These are phyloP conservation scores for Cytospora paraplurivora DNA, from an alignment of 2,329 filamentous ascomycete species.

Conservation along the genomic window DNA sequence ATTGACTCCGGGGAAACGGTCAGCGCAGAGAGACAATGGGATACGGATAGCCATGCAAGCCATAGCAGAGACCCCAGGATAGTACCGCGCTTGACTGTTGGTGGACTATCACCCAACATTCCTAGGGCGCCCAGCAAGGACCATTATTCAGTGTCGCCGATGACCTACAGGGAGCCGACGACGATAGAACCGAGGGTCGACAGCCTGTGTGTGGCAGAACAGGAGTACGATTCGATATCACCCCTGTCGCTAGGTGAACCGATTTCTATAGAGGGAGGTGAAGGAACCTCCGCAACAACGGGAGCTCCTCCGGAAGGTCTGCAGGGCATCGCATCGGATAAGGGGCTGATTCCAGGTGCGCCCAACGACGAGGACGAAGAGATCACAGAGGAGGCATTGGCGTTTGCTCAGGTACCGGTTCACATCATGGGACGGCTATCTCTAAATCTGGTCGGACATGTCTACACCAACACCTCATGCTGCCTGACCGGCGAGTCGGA, in stretches of 20 bases:
- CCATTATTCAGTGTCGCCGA: slow-evolving; percentile 10
- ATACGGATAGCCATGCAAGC: background rate
- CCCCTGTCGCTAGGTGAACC: slow-evolving; percentile 8
- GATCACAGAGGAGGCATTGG: slow-evolving; percentile 27
- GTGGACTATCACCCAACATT: slow-evolving; percentile 1
- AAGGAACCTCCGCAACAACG: background rate
- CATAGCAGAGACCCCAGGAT: background rate
- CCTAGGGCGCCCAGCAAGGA: slow-evolving; percentile 1
- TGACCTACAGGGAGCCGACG: slow-evolving; percentile 2
- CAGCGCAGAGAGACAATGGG: slow-evolving; percentile 5
- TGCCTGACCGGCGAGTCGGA: slow-evolving; percentile 13
- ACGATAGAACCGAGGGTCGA: background rate
- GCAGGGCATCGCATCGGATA: background rate
- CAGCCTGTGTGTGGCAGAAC: background rate
- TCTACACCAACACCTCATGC: slow-evolving; percentile 23
- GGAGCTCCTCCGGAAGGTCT: background rate
- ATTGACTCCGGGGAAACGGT: slow-evolving; percentile 5
- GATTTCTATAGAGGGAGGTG: background rate
- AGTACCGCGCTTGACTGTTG: slow-evolving; percentile 1
- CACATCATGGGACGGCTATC: slow-evolving; percentile 25
- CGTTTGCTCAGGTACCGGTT: slow-evolving; percentile 27
- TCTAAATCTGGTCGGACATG: slow-evolving; percentile 26
- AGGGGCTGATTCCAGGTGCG: background rate
- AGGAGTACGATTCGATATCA: slow-evolving; percentile 11
- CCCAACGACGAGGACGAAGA: slow-evolving; percentile 13